A percentile compares a stretch with the other conserved stretches of the same genome.
Evolutionary conservation across 2,329 filamentous ascomycete genomes (phyloP).

Genomic region (Xylariaceae sp.): DNA sequence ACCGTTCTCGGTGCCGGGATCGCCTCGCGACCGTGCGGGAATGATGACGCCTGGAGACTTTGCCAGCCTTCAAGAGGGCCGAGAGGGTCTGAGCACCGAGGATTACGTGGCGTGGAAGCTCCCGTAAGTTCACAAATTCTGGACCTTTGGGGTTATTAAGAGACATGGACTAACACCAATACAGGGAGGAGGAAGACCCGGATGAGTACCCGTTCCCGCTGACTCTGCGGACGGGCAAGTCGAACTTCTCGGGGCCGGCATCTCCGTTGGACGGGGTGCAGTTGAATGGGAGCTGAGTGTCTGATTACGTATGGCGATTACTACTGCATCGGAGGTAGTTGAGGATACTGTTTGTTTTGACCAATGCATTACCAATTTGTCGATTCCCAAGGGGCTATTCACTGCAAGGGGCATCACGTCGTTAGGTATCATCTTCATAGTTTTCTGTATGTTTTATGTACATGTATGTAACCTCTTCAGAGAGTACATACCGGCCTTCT

Average conservation of each 20-base stretch:
- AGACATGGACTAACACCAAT: slow-evolving; percentile 27
- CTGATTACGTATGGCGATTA: too few species aligned
- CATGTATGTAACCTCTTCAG: too few species aligned
- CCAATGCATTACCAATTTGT: too few species aligned
- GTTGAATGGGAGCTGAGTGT: slow-evolving; percentile 41
- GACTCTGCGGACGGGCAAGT: slow-evolving; percentile 52
- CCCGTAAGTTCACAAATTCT: slow-evolving; percentile 64
- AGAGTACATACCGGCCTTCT: too few species aligned
- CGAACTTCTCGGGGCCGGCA: slow-evolving; percentile 30
- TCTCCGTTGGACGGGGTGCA: slow-evolving; percentile 41
- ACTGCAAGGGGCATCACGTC: too few species aligned
- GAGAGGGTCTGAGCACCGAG: slow-evolving; percentile 89
- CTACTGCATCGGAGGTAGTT: too few species aligned
- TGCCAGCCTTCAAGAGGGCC: slow-evolving; percentile 89
- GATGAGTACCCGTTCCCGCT: slow-evolving; percentile 63
- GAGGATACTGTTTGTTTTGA: too few species aligned
- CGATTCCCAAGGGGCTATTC: too few species aligned
- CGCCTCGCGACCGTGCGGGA: slow-evolving; percentile 81
- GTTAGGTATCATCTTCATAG: too few species aligned
- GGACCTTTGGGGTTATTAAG: neutral
- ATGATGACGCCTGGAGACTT: slow-evolving; percentile 99
- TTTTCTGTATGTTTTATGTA: too few species aligned
- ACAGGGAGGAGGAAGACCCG: slow-evolving; percentile 86
- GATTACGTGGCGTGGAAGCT: slow-evolving; percentile 98
- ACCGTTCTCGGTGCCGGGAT: slow-evolving; percentile 90